Percentiles rank a stretch among this genome's conserved stretches.
Conservation (phyloP, 176 grass and related monocot genomes). For the Lolium perenne region DNA sequence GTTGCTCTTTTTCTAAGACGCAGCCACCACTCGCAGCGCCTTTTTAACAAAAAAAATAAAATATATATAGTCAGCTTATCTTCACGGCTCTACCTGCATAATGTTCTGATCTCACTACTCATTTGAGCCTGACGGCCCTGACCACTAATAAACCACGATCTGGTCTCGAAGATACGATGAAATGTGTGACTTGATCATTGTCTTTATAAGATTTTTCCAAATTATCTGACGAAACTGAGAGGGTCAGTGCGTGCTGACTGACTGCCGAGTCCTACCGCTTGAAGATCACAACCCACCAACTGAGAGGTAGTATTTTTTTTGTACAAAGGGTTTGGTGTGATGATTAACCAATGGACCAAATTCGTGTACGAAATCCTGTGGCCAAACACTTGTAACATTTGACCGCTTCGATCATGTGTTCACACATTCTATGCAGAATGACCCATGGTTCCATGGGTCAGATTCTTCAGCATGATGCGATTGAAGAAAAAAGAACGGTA, state of each 20-base stretch:
- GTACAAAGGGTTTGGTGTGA: neutral
- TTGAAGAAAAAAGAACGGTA: neutral
- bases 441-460: neutral
- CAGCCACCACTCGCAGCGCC: neutral
- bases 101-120: conserved; percentile 37
- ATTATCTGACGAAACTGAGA: conserved; percentile 31
- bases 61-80: neutral
- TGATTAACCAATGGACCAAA: neutral
- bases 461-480: no score
- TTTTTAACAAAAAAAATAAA: no score
- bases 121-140: conserved; percentile 15
- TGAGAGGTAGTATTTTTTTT: neutral
- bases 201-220: conserved; percentile 32
- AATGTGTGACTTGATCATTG: conserved; percentile 19
- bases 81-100: conserved; percentile 28
- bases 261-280: neutral
- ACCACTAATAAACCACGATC: conserved; percentile 31
- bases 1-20: no score
- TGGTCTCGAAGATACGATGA: neutral
- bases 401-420: conserved; percentile 54
- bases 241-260: neutral
- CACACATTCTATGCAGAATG: neutral
- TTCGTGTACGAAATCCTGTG: neutral
- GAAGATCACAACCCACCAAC: neutral
- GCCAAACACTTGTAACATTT: neutral